Evolutionary conservation across 441 rosid species (phyloP).

Genomic region (Sinapis alba): DNA sequence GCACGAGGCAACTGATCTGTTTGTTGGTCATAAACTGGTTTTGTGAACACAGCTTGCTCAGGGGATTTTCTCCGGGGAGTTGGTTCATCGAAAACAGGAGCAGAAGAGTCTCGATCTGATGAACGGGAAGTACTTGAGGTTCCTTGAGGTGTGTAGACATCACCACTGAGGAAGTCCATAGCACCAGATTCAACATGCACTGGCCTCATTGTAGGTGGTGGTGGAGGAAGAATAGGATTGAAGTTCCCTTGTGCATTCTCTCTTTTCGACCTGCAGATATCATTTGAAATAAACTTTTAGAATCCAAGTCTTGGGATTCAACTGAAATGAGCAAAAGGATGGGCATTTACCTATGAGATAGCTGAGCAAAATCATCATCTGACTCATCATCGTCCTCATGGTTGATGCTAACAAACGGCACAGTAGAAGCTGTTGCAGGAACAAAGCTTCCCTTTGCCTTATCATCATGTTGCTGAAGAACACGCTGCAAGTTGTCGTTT

Average conservation of each 20-base stretch:
- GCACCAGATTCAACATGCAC: constrained; percentile 51
- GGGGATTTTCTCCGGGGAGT: constrained; percentile 63
- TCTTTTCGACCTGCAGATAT: constrained; percentile 70
- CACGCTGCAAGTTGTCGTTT: constrained; percentile 90
- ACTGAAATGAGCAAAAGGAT: not conserved
- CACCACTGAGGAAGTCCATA: constrained; percentile 91
- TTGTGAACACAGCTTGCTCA: constrained; percentile 53
- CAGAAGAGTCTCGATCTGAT: constrained; percentile 45
- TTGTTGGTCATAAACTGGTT: constrained; percentile 67
- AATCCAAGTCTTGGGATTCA: not conserved
- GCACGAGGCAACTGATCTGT: constrained; percentile 68
- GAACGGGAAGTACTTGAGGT: constrained; percentile 49
- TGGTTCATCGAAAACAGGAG: constrained; percentile 47
- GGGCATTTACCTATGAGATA: constrained; percentile 70
- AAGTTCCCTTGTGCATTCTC: constrained; percentile 50
- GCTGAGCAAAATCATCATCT: constrained; percentile 86
- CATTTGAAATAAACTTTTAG: not conserved
- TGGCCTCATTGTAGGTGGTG: constrained; percentile 75
- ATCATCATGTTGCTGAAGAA: constrained; percentile 78
- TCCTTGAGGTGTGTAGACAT: constrained; percentile 60
- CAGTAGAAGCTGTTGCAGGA: constrained; percentile 36
- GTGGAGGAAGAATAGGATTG: constrained; percentile 79
- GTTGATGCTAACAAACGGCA: constrained; percentile 65
- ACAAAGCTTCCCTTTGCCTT: constrained; percentile 59
- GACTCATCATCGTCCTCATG: constrained; percentile 88